phyloP scores from a whole-genome alignment of 169 alveolate genomes.

The Theileria luwenshuni region DNA sequence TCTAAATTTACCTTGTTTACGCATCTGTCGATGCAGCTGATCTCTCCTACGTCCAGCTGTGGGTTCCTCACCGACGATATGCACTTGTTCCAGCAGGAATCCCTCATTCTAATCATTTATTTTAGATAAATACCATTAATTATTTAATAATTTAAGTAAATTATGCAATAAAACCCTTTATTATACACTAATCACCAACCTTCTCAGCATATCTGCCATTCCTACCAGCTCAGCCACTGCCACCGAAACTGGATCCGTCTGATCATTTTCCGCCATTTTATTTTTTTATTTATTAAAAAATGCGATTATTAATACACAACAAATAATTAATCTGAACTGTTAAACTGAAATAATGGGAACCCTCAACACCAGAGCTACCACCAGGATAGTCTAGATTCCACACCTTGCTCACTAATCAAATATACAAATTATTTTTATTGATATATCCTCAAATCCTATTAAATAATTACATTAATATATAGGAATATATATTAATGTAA shows the following conservation, averaged over 20 bases:
- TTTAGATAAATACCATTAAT: not conserved
- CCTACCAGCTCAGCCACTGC: slow-evolving; percentile 81
- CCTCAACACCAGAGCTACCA: too few species aligned
- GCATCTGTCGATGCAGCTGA: slow-evolving; percentile 81
- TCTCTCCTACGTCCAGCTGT: slow-evolving; percentile 75
- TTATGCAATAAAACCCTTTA: not conserved
- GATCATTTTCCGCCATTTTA: slow-evolving; percentile 15
- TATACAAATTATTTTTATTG: too few species aligned
- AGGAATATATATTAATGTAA: too few species aligned
- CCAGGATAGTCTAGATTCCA: too few species aligned
- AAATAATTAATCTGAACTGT: too few species aligned
- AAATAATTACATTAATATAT: too few species aligned
- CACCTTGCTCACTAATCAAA: too few species aligned
- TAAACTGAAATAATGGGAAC: not conserved
- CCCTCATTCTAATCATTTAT: slow-evolving; percentile 67
- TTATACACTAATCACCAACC: slow-evolving; percentile 26
- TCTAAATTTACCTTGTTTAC: slow-evolving; percentile 66
- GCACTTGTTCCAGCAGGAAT: slow-evolving; percentile 79
- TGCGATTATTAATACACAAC: not conserved
- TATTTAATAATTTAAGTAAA: not conserved
- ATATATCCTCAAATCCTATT: too few species aligned
- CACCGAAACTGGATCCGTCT: slow-evolving; percentile 70
- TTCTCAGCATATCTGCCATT: slow-evolving; percentile 79
- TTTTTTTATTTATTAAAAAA: slow-evolving; percentile 5
- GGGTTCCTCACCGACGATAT: slow-evolving; percentile 71